A percentile compares a stretch with the other conserved stretches of the same genome.
Evolutionary conservation across 768 basidiomycete species (phyloP).

Genomic region (Phanerodontia chrysosporium): DNA sequence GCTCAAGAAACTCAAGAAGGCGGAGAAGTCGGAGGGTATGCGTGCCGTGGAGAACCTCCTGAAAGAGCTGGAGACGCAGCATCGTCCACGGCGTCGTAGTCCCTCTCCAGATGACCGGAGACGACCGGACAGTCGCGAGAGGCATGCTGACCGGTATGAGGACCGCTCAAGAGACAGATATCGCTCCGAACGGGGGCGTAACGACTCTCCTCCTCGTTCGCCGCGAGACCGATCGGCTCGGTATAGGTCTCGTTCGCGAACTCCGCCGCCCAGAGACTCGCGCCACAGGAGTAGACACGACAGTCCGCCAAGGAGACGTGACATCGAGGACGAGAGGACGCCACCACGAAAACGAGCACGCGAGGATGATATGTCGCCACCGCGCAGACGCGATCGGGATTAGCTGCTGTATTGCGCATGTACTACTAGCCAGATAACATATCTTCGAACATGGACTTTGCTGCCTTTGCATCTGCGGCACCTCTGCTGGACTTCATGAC

Average conservation of each 20-base stretch:
- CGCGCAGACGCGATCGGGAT: constrained; percentile 1
- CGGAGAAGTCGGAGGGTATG: constrained; percentile 54
- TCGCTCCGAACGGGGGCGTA: not conserved
- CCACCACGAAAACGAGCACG: not conserved
- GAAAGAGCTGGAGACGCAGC: constrained; percentile 38
- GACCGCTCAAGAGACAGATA: not conserved
- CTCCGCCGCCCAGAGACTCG: not conserved
- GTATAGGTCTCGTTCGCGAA: not conserved
- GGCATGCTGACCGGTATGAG: not conserved
- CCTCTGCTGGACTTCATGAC: constrained; percentile 85
- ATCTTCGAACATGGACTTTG: constrained; percentile 39
- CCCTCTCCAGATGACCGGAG: not conserved
- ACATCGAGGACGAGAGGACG: not conserved
- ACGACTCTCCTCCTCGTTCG: not conserved
- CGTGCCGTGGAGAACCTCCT: constrained; percentile 67
- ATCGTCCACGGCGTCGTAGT: not conserved
- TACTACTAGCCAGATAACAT: not conserved
- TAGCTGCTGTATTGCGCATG: not conserved
- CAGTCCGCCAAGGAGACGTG: not conserved
- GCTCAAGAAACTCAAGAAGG: constrained; percentile 59
- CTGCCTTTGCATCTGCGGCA: constrained; percentile 66
- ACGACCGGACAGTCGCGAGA: not conserved
- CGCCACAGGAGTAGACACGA: not conserved
- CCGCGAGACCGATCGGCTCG: not conserved
- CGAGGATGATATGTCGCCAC: constrained; percentile 4